Evolutionary conservation across 768 basidiomycete genomes (phyloP).

Genomic region (Pulveroboletus ravenelii): DNA sequence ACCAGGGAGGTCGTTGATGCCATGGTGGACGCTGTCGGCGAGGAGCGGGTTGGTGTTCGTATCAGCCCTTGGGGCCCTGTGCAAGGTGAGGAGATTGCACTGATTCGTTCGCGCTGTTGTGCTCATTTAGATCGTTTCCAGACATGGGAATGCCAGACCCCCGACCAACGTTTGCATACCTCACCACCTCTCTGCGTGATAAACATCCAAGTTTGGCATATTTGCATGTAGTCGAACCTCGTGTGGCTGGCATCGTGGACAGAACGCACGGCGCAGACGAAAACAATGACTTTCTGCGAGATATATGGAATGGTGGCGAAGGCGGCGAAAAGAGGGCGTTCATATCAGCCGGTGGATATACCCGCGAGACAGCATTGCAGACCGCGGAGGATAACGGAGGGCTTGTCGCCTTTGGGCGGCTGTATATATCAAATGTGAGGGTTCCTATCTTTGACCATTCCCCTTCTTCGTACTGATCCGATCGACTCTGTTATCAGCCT

Average conservation of each 20-base stretch:
- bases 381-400: constrained; percentile 29
- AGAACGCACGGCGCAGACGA: constrained; percentile 3
- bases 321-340: constrained; percentile 26
- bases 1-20: constrained; percentile 45
- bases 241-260: constrained; percentile 16
- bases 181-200: constrained; percentile 38
- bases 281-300: constrained; percentile 36
- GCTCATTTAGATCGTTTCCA: constrained; percentile 29
- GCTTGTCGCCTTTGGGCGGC: constrained; percentile 32
- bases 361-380: constrained; percentile 35
- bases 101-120: too few species aligned
- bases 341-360: constrained; percentile 44
- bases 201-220: constrained; percentile 41
- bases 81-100: constrained; percentile 29
- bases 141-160: constrained; percentile 55
- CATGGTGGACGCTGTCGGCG: constrained; percentile 34
- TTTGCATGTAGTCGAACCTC: constrained; percentile 46
- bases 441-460: neutral
- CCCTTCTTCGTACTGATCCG: neutral
- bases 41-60: too few species aligned
- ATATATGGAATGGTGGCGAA: constrained; percentile 37
- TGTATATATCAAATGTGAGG: constrained; percentile 37
- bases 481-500: constrained; percentile 13
- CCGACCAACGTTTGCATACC: constrained; percentile 48
- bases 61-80: too few species aligned